Evolutionary conservation across 2,329 filamentous ascomycete genomes (phyloP), one percentile per base, ranked within the genome.

Genomic region (Cladophialophora exuberans): DNA sequence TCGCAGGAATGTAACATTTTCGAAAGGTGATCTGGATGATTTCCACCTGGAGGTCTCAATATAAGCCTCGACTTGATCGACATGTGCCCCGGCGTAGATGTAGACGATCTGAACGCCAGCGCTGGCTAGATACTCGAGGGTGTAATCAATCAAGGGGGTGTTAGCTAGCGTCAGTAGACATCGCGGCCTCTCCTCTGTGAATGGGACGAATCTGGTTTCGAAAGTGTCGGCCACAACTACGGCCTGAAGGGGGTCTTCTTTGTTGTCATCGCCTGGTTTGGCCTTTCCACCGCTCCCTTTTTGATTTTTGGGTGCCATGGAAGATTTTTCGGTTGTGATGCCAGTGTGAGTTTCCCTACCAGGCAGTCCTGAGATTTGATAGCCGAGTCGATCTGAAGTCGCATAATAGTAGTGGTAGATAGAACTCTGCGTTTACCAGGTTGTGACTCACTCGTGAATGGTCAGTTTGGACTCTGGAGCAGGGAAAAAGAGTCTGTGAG

Each of bases 61-160:
- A 70, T 97, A 96, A 62, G 84, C 82, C 74, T 97, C 92, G 52
- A 99, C 83, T 70, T 91, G 84, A 56, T 94, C 87, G 25, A 88
- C 88, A 70, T 97, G 91, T 23, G 90, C 86, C 57, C 90, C 89
- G 65, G 88, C 93, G 76, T 97, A 97, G 55, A 99, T 83, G 70
- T 89, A 96, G 50, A 97, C 88, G 62, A 97, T 90, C 65, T 94
- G 86, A n/a, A 97, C 91, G 54, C 92, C 91, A 55, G 94, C 91
- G 81, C 93, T 93, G 62, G 91, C 91, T 1, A 99, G 85, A 67
- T 96, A 97, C 69, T 97, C 92, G 66, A 97, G 85, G 3, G 93
- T 97, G 72, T 99, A 97, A 73, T 99, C 94, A 74, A 99, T 96
- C 60, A 99, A 79, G 30, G 94, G 93, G 1, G 87, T 92, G 72